These are phyloP conservation scores for Clonostachys byssicola DNA, from an alignment of 2,329 filamentous ascomycete genomes.

Conservation along the genomic window DNA sequence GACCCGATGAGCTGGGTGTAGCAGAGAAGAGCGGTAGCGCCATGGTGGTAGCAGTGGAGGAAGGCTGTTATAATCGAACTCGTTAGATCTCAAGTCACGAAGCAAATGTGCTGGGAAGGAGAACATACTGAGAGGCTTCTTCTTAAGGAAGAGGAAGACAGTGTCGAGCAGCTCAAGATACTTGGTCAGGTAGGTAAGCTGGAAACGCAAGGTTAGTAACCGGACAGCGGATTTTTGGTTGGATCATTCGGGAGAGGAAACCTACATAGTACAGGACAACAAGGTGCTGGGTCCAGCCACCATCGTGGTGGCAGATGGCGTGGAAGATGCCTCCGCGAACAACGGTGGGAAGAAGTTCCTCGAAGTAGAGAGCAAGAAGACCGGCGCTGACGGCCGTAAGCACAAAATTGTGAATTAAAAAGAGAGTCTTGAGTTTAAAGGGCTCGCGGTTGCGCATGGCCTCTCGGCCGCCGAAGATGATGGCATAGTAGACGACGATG, in stretches of 20 bases:
- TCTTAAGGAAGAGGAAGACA: constrained; percentile 96
- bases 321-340: constrained; percentile 80
- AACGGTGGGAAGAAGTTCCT: constrained; percentile 84
- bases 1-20: constrained; percentile 94
- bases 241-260: constrained; percentile 1
- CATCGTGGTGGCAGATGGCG: constrained; percentile 73
- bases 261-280: constrained; percentile 96
- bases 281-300: constrained; percentile 91
- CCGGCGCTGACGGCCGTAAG: constrained; percentile 80
- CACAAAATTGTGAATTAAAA: constrained; percentile 96
- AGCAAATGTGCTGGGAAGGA: too few species aligned
- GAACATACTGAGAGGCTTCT: constrained; percentile 78
- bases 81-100: too few species aligned
- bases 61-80: constrained; percentile 55
- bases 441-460: constrained; percentile 83
- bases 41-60: constrained; percentile 98
- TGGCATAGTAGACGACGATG: constrained; percentile 82
- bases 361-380: constrained; percentile 80
- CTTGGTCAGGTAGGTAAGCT: constrained; percentile 98
- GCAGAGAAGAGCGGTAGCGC: constrained; percentile 93
- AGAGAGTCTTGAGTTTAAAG: constrained; percentile 82
- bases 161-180: constrained; percentile 95
- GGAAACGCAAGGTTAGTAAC: constrained; percentile 26
- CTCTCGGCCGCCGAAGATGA: constrained; percentile 91
- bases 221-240: neutral